phyloP scores from a whole-genome alignment of 768 basidiomycete genomes.

The Tricholoma furcatifolium region DNA sequence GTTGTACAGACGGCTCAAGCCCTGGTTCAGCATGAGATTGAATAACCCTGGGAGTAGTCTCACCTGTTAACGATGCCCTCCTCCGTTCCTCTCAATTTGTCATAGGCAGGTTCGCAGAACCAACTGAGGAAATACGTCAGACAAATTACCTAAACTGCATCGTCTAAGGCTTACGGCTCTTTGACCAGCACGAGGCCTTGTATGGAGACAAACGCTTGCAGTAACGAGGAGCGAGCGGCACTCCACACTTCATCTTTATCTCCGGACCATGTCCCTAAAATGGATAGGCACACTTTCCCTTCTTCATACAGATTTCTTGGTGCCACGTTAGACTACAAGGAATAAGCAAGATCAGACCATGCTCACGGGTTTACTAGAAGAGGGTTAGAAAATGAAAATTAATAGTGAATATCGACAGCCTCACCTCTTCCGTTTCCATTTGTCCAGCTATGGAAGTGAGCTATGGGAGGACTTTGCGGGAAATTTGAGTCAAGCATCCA shows the following conservation, averaged over 20 bases:
- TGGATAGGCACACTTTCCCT: conserved; percentile 91
- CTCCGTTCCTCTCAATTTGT: conserved; percentile 86
- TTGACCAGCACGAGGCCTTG: conserved; percentile 92
- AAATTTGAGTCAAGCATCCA: conserved; percentile 88
- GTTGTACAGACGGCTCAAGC: conserved; percentile 79
- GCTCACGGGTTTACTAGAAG: conserved; percentile 70
- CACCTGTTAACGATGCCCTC: conserved; percentile 88
- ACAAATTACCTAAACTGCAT: conserved; percentile 2
- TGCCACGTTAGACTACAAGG: background rate
- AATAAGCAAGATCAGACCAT: background rate
- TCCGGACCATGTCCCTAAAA: conserved; percentile 90
- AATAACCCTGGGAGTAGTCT: conserved; percentile 5
- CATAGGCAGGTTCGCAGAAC: conserved; percentile 93
- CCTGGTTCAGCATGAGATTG: conserved; percentile 3
- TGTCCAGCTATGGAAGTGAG: conserved; percentile 92
- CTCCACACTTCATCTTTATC: conserved; percentile 90
- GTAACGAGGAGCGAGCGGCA: conserved; percentile 75
- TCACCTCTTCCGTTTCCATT: conserved; percentile 88
- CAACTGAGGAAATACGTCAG: conserved; percentile 43
- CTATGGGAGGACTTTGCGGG: conserved; percentile 78
- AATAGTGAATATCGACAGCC: conserved; percentile 16
- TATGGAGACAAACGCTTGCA: conserved; percentile 92
- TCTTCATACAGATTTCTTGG: conserved; percentile 89
- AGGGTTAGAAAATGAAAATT: conserved; percentile 5
- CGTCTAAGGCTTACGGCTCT: conserved; percentile 66